Conservation (phyloP, 2,329 filamentous ascomycete species). For the Hymenoscyphus repandus region DNA sequence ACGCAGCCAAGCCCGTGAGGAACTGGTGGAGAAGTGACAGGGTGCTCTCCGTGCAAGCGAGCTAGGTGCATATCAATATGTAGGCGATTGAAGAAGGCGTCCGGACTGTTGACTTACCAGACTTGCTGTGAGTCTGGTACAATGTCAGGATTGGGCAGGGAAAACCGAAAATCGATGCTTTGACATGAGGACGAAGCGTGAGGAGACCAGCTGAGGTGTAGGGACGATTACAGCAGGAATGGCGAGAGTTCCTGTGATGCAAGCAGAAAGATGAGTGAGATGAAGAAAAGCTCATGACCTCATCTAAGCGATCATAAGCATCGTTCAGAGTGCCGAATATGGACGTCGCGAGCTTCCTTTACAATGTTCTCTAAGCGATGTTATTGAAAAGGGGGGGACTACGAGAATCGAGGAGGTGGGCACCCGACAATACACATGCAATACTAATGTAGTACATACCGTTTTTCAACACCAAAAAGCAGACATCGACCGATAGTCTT, state of each 20-base stretch:
- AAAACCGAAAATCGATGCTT: slow-evolving; percentile 1
- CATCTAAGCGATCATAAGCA: neutral
- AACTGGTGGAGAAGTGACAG: slow-evolving; percentile 6
- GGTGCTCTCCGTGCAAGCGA: neutral
- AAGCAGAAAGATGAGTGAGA: slow-evolving; percentile 1
- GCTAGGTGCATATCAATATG: slow-evolving; percentile 2
- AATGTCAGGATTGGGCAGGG: slow-evolving; percentile 1
- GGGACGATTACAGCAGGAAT: neutral
- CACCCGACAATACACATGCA: neutral
- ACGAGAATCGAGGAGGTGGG: neutral
- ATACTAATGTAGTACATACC: neutral
- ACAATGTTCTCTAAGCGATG: neutral
- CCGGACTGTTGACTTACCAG: slow-evolving; percentile 9
- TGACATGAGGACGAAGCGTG: slow-evolving; percentile 1
- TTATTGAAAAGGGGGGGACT: neutral
- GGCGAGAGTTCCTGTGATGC: neutral
- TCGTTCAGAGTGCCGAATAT: neutral
- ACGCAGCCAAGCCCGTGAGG: slow-evolving; percentile 9
- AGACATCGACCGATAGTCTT: neutral
- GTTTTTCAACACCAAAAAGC: neutral
- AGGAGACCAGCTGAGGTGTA: neutral
- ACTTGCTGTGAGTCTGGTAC: slow-evolving; percentile 5
- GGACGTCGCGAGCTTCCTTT: neutral
- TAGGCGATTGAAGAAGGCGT: slow-evolving; percentile 1
- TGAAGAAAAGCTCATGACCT: neutral